Base-by-base conservation (phyloP, 305 asterid species). In the Withania somnifera region DNA sequence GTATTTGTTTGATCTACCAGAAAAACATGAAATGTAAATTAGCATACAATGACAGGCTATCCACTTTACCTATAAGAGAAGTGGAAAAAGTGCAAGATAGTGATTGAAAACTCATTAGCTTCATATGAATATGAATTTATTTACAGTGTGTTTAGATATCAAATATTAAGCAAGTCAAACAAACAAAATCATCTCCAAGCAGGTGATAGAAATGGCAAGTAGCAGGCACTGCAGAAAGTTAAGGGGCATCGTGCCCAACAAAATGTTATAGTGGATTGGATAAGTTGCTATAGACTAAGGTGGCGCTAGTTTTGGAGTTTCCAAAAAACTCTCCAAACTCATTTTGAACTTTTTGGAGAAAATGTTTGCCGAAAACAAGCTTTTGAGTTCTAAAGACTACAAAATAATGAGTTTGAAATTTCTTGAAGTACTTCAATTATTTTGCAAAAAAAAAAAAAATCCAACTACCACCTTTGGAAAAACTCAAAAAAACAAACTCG, bases 1-100 rank as follows among this genome's bases (percentile, higher is more conserved):
- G 84, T 63, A 80, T 64, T 52, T 51, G 51, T 47, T 19, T 36
- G 45, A 82, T 82, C 60, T 34, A 40, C 79, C 60, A 50, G 61
- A 84, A 38, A 56, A 58, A 85, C 32, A 20, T 64, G 11, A 51
- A 81, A 19, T 50, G 61, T 45, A 40, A 40, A 69, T 40, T 2
- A 69, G 36, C 60, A 50, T 11, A 50, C 80, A 75, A 75, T 50
- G n/a, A 75, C 79, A 50, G 45, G 17, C 28, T 19, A 11, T 13
- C 68, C 50, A 50, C 61, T 50, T 50, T 50, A 28, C 28, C 9
- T 61, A 15, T 47, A 50, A 50, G 26, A 75, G 50, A 75, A 75
- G 15, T 26, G 6, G 60, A 42, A 73, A 9, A 47, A 73, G 42
- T 73, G 30, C 32, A 73, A 47, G 79, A 60, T 73, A 47, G 26